A percentile compares a stretch with the other conserved stretches of the same genome.
These are phyloP conservation scores for Ceratorhiza oryzae-sativae DNA, from an alignment of 1,284 basidiomycete species.

Conservation along the genomic window DNA sequence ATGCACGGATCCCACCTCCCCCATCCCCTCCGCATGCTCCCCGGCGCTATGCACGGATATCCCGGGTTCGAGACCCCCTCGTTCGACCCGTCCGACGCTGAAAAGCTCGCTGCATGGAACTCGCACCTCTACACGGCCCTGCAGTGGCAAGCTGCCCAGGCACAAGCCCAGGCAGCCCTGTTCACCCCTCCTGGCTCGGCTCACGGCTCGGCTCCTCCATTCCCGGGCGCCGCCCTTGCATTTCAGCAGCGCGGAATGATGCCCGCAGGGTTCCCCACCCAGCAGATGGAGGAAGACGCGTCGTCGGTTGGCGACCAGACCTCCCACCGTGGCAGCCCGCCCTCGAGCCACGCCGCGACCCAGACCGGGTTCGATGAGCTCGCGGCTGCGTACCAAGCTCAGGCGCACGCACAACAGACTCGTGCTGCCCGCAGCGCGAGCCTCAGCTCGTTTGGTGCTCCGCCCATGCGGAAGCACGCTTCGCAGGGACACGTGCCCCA, in stretches of 20 bases:
- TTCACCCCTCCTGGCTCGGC: constrained; percentile 37
- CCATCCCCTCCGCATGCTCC: constrained; percentile 40
- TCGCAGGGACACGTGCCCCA: constrained; percentile 36
- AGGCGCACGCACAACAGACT: constrained; percentile 11
- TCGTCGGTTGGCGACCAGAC: constrained; percentile 5
- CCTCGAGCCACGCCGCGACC: constrained; percentile 18
- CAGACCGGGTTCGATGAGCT: constrained; percentile 34
- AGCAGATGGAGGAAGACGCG: not conserved
- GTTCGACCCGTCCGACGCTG: constrained; percentile 43
- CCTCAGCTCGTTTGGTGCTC: constrained; percentile 14
- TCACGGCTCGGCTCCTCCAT: constrained; percentile 34
- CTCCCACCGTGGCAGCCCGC: not conserved
- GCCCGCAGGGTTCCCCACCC: not conserved
- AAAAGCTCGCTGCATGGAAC: constrained; percentile 50
- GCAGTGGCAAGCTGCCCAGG: constrained; percentile 37
- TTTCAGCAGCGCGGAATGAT: constrained; percentile 13
- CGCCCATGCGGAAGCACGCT: constrained; percentile 31
- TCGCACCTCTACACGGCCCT: constrained; percentile 48
- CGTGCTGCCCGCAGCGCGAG: constrained; percentile 37
- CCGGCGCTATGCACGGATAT: constrained; percentile 36
- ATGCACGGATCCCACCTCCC: constrained; percentile 42
- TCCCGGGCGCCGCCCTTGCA: constrained; percentile 3
- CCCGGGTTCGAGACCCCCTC: constrained; percentile 17
- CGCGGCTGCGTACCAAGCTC: constrained; percentile 8
- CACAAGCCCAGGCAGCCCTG: constrained; percentile 36